These are phyloP conservation scores for Yamadazyma mexicana DNA, from an alignment of 1,139 yeast species.

Conservation along the genomic window DNA sequence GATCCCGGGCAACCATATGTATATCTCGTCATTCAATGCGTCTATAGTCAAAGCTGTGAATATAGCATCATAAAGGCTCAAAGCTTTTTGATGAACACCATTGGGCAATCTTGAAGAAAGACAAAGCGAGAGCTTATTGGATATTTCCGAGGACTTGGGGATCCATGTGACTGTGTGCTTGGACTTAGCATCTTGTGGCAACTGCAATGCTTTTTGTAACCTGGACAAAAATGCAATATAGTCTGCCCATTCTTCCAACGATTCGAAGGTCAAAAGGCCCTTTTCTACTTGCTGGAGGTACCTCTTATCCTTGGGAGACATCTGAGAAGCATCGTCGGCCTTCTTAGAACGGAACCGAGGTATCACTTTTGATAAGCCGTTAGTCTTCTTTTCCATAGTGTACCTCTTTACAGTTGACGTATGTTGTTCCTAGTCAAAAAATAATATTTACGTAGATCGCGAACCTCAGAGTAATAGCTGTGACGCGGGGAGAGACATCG, in stretches of 20 bases:
- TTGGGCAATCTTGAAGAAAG: slow-evolving; percentile 80
- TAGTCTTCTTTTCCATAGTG: slow-evolving; percentile 9
- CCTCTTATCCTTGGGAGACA: slow-evolving; percentile 39
- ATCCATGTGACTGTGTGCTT: slow-evolving; percentile 48
- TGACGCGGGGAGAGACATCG: neutral
- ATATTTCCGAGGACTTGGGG: slow-evolving; percentile 41
- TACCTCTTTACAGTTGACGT: neutral
- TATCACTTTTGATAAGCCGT: slow-evolving; percentile 8
- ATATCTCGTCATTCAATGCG: slow-evolving; percentile 50
- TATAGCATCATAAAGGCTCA: slow-evolving; percentile 71
- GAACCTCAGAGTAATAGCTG: neutral
- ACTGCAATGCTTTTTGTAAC: slow-evolving; percentile 65
- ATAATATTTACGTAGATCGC: neutral
- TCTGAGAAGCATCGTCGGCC: slow-evolving; percentile 5
- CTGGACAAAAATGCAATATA: slow-evolving; percentile 85
- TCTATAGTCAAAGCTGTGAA: slow-evolving; percentile 61
- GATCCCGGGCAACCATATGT: slow-evolving; percentile 86
- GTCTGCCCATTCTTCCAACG: slow-evolving; percentile 98
- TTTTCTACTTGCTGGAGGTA: slow-evolving; percentile 67
- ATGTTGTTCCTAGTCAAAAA: no score
- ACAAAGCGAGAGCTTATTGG: slow-evolving; percentile 59
- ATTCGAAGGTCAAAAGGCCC: slow-evolving; percentile 75
- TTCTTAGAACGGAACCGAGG: slow-evolving; percentile 10
- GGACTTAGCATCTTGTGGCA: slow-evolving; percentile 28
- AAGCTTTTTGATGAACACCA: slow-evolving; percentile 90